phyloP scores from a whole-genome alignment of 768 basidiomycete genomes.

The Serendipita indica region DNA sequence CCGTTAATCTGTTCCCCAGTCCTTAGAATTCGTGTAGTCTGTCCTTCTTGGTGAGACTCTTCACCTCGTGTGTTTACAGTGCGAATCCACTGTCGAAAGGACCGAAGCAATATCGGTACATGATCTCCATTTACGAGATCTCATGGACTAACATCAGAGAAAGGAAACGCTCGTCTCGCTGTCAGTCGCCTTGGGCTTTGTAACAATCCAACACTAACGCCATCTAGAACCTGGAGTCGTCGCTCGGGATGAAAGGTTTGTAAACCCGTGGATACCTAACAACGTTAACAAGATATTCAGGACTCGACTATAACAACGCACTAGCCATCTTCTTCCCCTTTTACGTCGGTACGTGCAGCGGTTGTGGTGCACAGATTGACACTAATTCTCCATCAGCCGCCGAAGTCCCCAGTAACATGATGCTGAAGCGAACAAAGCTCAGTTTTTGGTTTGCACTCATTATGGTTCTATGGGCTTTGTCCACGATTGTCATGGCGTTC shows the following conservation, averaged over 20 bases:
- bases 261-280: no score
- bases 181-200: no score
- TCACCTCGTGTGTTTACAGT: background rate
- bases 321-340: conserved; percentile 8
- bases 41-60: conserved; percentile 5
- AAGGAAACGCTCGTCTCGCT: no score
- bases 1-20: background rate
- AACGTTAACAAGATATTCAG: no score
- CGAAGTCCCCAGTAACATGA: background rate
- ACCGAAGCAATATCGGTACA: no score
- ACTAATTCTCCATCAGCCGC: no score
- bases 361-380: no score
- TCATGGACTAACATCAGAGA: no score
- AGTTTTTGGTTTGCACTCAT: conserved; percentile 1
- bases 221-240: background rate
- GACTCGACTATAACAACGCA: background rate
- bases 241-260: background rate
- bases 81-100: no score
- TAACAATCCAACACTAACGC: no score
- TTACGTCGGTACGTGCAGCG: background rate
- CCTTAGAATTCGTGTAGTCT: background rate
- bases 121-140: no score
- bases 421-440: background rate
- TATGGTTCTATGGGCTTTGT: conserved; percentile 4
- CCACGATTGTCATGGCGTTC: background rate